A percentile compares a stretch with the other conserved stretches of the same genome.
Conservation (phyloP, 2,329 filamentous ascomycete genomes). For the Diaporthe destruens region DNA sequence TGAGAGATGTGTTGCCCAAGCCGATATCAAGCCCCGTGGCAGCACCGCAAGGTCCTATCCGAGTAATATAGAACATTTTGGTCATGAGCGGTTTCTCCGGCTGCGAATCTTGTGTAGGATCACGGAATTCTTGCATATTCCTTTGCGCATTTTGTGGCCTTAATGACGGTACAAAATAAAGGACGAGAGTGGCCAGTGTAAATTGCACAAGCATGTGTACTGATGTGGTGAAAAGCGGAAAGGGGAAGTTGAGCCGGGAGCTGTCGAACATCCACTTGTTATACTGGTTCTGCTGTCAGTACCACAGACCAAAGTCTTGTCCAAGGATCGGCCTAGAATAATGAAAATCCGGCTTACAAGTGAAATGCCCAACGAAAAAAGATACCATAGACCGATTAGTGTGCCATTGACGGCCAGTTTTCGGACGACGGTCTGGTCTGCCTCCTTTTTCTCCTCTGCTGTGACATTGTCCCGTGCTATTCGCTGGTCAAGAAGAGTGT, state of each 20-base stretch:
- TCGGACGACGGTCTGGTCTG: constrained; percentile 79
- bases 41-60: constrained; percentile 90
- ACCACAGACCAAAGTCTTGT: background rate
- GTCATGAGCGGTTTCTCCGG: constrained; percentile 78
- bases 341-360: constrained; percentile 69
- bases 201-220: constrained; percentile 98
- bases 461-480: constrained; percentile 73
- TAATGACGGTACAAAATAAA: constrained; percentile 85
- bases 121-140: constrained; percentile 58
- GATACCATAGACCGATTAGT: constrained; percentile 89
- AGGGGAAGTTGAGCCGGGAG: constrained; percentile 87
- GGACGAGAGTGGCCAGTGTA: constrained; percentile 78
- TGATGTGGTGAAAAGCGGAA: constrained; percentile 94
- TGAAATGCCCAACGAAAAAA: constrained; percentile 94
- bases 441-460: constrained; percentile 80
- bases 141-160: constrained; percentile 70
- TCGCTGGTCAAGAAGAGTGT: constrained; percentile 77
- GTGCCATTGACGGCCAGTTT: constrained; percentile 79
- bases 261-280: constrained; percentile 99
- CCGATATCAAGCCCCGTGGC: constrained; percentile 97
- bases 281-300: constrained; percentile 69
- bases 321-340: background rate
- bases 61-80: constrained; percentile 89
- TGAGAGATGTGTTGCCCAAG: constrained; percentile 93
- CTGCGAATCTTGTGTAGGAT: constrained; percentile 59